Evolutionary conservation across 108 stramenopile species (phyloP), one percentile per base, ranked within the genome.

Genomic region (Cylindrotheca fusiformis): DNA sequence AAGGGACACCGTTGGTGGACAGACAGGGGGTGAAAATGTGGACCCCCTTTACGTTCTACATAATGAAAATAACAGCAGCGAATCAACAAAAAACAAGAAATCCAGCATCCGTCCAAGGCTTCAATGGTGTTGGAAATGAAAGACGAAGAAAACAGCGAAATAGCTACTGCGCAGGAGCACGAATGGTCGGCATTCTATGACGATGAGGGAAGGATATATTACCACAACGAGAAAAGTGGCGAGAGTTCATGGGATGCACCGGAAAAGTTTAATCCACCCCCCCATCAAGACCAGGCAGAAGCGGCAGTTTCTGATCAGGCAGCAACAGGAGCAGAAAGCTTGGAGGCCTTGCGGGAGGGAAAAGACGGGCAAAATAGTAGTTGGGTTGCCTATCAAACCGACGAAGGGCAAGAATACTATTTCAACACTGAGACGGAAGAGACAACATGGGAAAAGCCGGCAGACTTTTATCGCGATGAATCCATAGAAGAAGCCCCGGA

Each of bases 181-280:
- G 66, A 81, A 12, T 82, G 81, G 81, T 74, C 76, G 6, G 73
- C 76, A n/a, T 73, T 66, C 52, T 63, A 68, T 32, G 74, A 78
- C 51, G 82, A 75, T 32, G 75, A 73, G 10, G 88, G 88, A 1
- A 67, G 60, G 29, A 65, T 79, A 26, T 89, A 83, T 56, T 93
- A 89, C 55, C 83, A 84, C 74, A 85, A 93, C 67, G 58, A 45
- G 14, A 55, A 24, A 18, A 87, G 85, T 6, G 72, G 71, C 17
- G 85, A 83, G 52, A 83, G 71, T 44, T 81, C 82, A 0, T 93
- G 91, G 91, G 87, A 88, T 48, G 51, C 68, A 32, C 90, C 90
- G 6, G 71, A 72, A n/a, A 75, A 63, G 23, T 76, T 55, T 55
- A 68, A 75, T 59, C 67, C 67, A 20, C 61, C 62, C 3, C 70